Percentiles rank a stretch among this genome's conserved stretches.
Evolutionary conservation across 768 basidiomycete species (phyloP).

Genomic region (Pisolithus microcarpus): DNA sequence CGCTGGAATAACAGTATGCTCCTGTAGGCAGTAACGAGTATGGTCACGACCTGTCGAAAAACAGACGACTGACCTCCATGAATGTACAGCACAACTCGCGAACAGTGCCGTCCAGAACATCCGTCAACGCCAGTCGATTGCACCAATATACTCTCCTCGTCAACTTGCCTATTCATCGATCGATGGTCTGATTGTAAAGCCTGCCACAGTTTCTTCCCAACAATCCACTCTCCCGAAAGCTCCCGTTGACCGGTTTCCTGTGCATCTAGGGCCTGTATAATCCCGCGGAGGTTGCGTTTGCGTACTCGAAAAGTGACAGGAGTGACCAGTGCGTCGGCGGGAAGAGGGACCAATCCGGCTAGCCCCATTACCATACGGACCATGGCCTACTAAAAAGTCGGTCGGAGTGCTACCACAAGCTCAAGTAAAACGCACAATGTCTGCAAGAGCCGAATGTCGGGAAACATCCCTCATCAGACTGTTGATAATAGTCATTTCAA

Average conservation of each 20-base stretch:
- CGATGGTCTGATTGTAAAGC: slow-evolving; percentile 78
- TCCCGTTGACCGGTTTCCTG: slow-evolving; percentile 73
- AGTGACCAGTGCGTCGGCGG: slow-evolving; percentile 89
- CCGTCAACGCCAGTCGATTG: slow-evolving; percentile 12
- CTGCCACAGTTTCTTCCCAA: slow-evolving; percentile 89
- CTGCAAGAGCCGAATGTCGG: slow-evolving; percentile 73
- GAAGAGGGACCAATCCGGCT: slow-evolving; percentile 75
- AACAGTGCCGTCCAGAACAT: slow-evolving; percentile 35
- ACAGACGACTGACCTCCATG: slow-evolving; percentile 66
- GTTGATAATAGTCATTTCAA: slow-evolving; percentile 88
- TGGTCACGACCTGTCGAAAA: slow-evolving; percentile 1
- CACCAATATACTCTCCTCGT: slow-evolving; percentile 13
- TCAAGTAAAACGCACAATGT: slow-evolving; percentile 52
- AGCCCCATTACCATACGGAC: slow-evolving; percentile 67
- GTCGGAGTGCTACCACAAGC: not conserved
- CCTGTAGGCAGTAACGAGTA: slow-evolving; percentile 35
- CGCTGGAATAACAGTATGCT: slow-evolving; percentile 89
- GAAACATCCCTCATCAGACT: slow-evolving; percentile 80
- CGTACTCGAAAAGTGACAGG: slow-evolving; percentile 87
- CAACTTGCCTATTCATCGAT: slow-evolving; percentile 28
- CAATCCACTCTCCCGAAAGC: slow-evolving; percentile 92
- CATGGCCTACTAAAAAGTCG: slow-evolving; percentile 29
- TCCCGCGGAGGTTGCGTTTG: slow-evolving; percentile 65
- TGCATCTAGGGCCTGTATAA: slow-evolving; percentile 68
- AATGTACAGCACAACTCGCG: slow-evolving; percentile 85